These are phyloP conservation scores for Umbelopsis sp. DNA, from an alignment of 192 early-diverging fungal species.

Conservation along the genomic window DNA sequence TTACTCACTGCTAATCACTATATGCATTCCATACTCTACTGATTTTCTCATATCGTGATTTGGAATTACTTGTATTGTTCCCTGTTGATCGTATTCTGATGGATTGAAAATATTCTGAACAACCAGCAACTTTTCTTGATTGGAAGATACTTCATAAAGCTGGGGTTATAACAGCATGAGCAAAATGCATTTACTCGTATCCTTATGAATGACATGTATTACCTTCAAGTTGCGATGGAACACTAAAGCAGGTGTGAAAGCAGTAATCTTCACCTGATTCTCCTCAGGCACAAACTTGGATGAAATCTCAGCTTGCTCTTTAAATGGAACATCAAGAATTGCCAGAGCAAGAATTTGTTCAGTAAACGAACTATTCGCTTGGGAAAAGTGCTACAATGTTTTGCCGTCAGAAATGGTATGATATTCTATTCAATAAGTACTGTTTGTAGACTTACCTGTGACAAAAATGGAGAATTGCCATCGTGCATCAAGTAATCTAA, in stretches of 20 bases:
- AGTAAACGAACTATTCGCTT: slow-evolving; percentile 32
- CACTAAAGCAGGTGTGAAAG: slow-evolving; percentile 38
- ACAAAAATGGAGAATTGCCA: slow-evolving; percentile 37
- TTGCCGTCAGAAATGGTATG: neutral
- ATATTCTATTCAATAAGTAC: neutral
- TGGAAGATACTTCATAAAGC: neutral
- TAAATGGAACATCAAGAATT: slow-evolving; percentile 39
- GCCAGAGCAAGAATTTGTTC: slow-evolving; percentile 41
- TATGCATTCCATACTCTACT: slow-evolving; percentile 31
- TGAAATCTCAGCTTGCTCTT: slow-evolving; percentile 12
- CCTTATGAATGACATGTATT: neutral
- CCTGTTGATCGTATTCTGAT: neutral
- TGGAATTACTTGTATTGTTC: neutral
- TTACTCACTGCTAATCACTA: slow-evolving; percentile 32
- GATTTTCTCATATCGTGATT: slow-evolving; percentile 1
- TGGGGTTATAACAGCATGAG: neutral
- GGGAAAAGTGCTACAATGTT: slow-evolving; percentile 41
- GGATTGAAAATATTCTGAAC: slow-evolving; percentile 8
- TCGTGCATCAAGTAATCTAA: slow-evolving; percentile 43
- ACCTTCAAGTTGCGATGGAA: slow-evolving; percentile 46
- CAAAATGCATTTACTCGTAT: neutral
- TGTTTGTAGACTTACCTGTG: slow-evolving; percentile 30
- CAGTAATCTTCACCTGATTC: slow-evolving; percentile 25
- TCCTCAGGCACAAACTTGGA: slow-evolving; percentile 22
- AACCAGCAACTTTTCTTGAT: neutral